Conservation (phyloP, 2,329 filamentous ascomycete species). For the Sporothrix brasiliensis region DNA sequence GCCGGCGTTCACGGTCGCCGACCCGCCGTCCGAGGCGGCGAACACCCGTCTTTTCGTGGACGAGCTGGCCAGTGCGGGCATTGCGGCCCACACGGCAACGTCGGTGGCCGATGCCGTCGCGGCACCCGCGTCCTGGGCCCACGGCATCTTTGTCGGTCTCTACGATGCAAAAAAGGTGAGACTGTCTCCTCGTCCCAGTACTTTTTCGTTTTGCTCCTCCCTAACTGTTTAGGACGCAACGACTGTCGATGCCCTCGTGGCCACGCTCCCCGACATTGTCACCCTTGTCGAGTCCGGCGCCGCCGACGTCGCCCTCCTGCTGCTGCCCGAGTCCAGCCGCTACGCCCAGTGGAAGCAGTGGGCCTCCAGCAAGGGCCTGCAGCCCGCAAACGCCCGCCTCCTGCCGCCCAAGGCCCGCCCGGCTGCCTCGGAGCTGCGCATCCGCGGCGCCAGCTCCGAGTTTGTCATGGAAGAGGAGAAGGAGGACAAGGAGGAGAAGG, state of each 20-base stretch:
- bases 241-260: conserved; percentile 49
- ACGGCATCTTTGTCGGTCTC: conserved; percentile 48
- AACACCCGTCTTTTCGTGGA: conserved; percentile 49
- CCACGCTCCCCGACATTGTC: conserved; percentile 51
- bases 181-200: background rate
- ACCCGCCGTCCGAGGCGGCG: conserved; percentile 49
- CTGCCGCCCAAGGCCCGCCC: conserved; percentile 18
- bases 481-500: conserved; percentile 8
- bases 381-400: conserved; percentile 36
- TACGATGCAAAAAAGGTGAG: conserved; percentile 52
- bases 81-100: conserved; percentile 31
- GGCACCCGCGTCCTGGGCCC: conserved; percentile 46
- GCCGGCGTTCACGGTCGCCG: conserved; percentile 55
- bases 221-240: conserved; percentile 45
- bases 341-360: conserved; percentile 46
- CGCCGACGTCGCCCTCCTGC: conserved; percentile 60
- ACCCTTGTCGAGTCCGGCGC: conserved; percentile 53
- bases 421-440: conserved; percentile 44
- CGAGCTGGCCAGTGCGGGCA: conserved; percentile 47
- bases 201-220: too few species aligned
- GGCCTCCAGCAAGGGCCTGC: conserved; percentile 43
- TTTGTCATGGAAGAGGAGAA: conserved; percentile 47
- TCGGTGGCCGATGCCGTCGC: conserved; percentile 50
- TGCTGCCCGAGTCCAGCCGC: conserved; percentile 55
- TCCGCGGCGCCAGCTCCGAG: conserved; percentile 51